These are phyloP conservation scores for Setomelanomma holmii DNA, from an alignment of 2,329 filamentous ascomycete genomes.

Conservation along the genomic window DNA sequence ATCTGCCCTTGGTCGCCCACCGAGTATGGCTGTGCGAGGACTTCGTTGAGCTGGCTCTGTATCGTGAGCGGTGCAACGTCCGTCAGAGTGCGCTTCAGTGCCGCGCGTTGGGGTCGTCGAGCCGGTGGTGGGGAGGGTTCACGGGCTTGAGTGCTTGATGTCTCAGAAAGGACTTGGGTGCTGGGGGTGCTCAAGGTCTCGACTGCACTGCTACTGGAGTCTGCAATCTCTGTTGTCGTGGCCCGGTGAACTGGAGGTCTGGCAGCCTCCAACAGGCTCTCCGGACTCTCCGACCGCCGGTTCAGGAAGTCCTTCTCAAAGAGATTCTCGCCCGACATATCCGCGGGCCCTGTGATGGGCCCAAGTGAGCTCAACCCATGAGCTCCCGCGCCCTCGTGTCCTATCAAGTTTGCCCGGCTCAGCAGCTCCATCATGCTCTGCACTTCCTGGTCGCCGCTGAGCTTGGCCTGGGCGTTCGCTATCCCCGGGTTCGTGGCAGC, in stretches of 20 bases:
- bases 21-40: conserved; percentile 81
- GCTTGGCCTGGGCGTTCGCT: conserved; percentile 81
- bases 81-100: conserved; percentile 85
- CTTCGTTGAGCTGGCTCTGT: conserved; percentile 84
- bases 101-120: conserved; percentile 58
- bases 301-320: conserved; percentile 83
- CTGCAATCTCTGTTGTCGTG: conserved; percentile 12
- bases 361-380: conserved; percentile 60
- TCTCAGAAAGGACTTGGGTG: conserved; percentile 32
- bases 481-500: conserved; percentile 76
- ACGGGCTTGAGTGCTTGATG: conserved; percentile 24
- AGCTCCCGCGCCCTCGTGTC: conserved; percentile 66
- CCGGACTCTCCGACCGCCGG: conserved; percentile 56
- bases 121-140: conserved; percentile 28
- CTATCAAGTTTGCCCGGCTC: conserved; percentile 79
- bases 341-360: conserved; percentile 81
- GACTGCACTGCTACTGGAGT: conserved; percentile 10
- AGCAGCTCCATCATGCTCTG: conserved; percentile 91
- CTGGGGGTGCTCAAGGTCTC: conserved; percentile 22
- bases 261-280: conserved; percentile 40
- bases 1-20: conserved; percentile 57
- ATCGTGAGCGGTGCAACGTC: conserved; percentile 77
- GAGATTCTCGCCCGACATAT: conserved; percentile 75
- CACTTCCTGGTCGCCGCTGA: conserved; percentile 82
- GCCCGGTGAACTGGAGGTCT: conserved; percentile 25